Conservation (phyloP, 805 yeast species). For the Torulaspora franciscae region DNA sequence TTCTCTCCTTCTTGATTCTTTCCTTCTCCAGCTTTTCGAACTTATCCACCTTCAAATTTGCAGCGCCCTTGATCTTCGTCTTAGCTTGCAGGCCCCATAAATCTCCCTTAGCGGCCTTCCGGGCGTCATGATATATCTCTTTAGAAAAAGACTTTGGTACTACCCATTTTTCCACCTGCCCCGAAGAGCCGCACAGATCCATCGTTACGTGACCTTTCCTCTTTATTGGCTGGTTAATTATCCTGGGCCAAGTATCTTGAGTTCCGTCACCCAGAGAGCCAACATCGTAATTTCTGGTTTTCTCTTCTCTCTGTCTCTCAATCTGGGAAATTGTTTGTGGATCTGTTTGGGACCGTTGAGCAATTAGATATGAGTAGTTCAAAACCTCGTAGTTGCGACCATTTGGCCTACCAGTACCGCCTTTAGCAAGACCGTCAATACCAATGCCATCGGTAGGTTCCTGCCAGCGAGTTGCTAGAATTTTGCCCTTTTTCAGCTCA, state of each 20-base stretch:
- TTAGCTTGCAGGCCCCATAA: slow-evolving; percentile 76
- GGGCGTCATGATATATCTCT: slow-evolving; percentile 80
- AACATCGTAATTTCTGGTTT: slow-evolving; percentile 14
- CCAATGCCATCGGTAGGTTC: slow-evolving; percentile 54
- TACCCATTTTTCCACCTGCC: slow-evolving; percentile 81
- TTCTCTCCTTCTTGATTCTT: slow-evolving; percentile 20
- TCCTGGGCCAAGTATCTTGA: slow-evolving; percentile 60
- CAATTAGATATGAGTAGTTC: slow-evolving; percentile 67
- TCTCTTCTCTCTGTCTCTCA: slow-evolving; percentile 38
- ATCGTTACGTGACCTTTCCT: slow-evolving; percentile 77
- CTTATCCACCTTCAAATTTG: slow-evolving; percentile 24
- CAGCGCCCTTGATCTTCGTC: slow-evolving; percentile 38
- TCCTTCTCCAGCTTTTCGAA: slow-evolving; percentile 27
- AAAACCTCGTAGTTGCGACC: slow-evolving; percentile 69
- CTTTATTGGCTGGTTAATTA: slow-evolving; percentile 65
- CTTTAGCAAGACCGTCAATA: slow-evolving; percentile 35
- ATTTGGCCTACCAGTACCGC: slow-evolving; percentile 74
- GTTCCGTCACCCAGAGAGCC: slow-evolving; percentile 27
- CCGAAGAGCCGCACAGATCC: slow-evolving; percentile 74
- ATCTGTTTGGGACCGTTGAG: slow-evolving; percentile 53
- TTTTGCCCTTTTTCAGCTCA: slow-evolving; percentile 80
- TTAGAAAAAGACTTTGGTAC: slow-evolving; percentile 73
- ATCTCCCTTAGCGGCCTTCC: slow-evolving; percentile 82
- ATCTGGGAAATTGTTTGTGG: slow-evolving; percentile 39
- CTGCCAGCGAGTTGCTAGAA: slow-evolving; percentile 68